phyloP scores from a whole-genome alignment of 1,139 yeast species.

The Debaryomycetaceae sp. region DNA sequence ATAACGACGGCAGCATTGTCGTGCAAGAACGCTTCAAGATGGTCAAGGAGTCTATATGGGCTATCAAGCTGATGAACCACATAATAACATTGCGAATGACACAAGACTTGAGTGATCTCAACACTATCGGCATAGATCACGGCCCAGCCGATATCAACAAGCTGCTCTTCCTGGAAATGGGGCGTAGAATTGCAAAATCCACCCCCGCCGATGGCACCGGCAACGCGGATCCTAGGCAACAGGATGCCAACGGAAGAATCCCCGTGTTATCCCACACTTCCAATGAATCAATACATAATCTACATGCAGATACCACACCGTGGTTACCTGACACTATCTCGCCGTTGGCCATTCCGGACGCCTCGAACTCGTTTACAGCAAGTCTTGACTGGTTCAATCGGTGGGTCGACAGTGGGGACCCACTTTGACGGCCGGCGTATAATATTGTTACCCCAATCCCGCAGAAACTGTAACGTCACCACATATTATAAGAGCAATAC shows the following conservation, averaged over 20 bases:
- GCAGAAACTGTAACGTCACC: background rate
- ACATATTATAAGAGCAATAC: background rate
- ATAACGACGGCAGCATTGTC: constrained; percentile 30
- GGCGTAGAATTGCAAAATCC: constrained; percentile 18
- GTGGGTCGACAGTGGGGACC: constrained; percentile 28
- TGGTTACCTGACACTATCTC: background rate
- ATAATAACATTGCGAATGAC: constrained; percentile 45
- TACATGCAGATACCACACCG: too few relatives aligned
- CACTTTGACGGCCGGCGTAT: background rate
- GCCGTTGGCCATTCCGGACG: background rate
- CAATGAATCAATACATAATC: background rate
- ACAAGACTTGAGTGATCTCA: constrained; percentile 36
- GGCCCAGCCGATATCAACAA: constrained; percentile 55
- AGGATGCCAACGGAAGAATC: background rate
- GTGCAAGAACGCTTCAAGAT: constrained; percentile 48
- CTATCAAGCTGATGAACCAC: constrained; percentile 54
- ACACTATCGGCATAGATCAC: constrained; percentile 50
- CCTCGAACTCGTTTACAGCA: background rate
- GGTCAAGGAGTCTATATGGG: constrained; percentile 67
- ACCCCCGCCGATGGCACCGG: background rate
- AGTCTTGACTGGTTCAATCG: constrained; percentile 59
- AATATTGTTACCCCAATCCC: background rate
- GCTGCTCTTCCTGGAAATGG: constrained; percentile 47
- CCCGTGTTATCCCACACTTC: background rate
- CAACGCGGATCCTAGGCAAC: background rate